phyloP scores from a whole-genome alignment of 2,329 filamentous ascomycete species.

The Lecanosticta acicola region DNA sequence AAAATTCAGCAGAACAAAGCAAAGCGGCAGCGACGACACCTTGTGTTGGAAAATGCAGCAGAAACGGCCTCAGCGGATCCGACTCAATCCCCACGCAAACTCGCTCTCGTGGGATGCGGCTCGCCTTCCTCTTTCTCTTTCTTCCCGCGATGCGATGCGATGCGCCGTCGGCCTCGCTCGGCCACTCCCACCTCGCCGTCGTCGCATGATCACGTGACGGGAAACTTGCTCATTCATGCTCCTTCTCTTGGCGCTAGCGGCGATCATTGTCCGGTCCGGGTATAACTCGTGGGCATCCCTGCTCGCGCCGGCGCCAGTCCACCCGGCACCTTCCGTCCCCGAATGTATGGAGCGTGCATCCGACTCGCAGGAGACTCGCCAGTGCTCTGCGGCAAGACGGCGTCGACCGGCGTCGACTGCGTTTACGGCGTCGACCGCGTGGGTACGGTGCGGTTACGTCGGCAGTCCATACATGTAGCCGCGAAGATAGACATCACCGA shows the following conservation, averaged over 20 bases:
- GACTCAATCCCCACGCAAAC: constrained; percentile 10
- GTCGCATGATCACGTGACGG: too few species aligned
- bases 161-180: too few species aligned
- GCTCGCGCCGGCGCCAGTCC: neutral
- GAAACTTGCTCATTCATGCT: neutral
- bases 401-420: too few species aligned
- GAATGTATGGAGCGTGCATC: too few species aligned
- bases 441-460: neutral
- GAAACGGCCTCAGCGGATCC: neutral
- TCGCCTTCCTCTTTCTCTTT: too few species aligned
- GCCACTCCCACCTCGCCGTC: neutral
- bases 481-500: too few species aligned
- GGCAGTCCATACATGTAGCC: too few species aligned
- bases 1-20: neutral
- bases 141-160: too few species aligned
- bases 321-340: too few species aligned
- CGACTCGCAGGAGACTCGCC: too few species aligned
- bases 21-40: too few species aligned
- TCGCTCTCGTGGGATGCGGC: constrained; percentile 2
- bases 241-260: neutral
- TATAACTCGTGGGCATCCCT: neutral
- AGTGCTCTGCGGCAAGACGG: too few species aligned
- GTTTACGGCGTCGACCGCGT: neutral
- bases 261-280: neutral
- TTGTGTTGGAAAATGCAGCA: neutral